A percentile compares a stretch with the other conserved stretches of the same genome.
phyloP scores from a whole-genome alignment of 768 basidiomycete species.

The Gloeophyllum trabeum region DNA sequence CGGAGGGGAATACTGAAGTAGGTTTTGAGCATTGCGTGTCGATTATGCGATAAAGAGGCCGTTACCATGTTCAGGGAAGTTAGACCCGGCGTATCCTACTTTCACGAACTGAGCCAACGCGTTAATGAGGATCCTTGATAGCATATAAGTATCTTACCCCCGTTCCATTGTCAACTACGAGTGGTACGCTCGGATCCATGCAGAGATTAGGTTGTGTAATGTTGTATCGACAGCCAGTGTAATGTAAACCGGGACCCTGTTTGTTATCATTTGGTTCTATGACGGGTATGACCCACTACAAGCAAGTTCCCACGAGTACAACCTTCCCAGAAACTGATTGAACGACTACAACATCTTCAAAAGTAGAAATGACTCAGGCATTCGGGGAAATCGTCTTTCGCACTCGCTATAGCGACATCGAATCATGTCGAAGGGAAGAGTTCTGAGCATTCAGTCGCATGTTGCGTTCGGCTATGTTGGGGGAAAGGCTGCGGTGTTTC shows the following conservation, averaged over 20 bases:
- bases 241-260: too few relatives aligned
- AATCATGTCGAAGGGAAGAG: too few relatives aligned
- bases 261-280: too few relatives aligned
- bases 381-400: too few relatives aligned
- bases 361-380: too few relatives aligned
- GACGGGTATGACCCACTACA: too few relatives aligned
- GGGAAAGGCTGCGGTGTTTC: slow-evolving; percentile 68
- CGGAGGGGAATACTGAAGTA: slow-evolving; percentile 80
- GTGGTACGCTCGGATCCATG: slow-evolving; percentile 27
- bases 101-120: slow-evolving; percentile 39
- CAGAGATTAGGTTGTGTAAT: too few relatives aligned
- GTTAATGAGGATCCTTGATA: not conserved
- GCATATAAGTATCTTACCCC: slow-evolving; percentile 27
- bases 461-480: slow-evolving; percentile 93
- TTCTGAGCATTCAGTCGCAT: slow-evolving; percentile 89
- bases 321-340: too few relatives aligned
- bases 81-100: slow-evolving; percentile 52
- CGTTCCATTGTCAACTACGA: slow-evolving; percentile 60
- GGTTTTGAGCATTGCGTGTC: not conserved
- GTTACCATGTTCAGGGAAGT: slow-evolving; percentile 51
- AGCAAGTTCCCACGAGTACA: too few relatives aligned
- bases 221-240: too few relatives aligned
- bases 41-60: not conserved
- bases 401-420: too few relatives aligned
- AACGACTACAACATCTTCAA: too few relatives aligned